Conservation (phyloP, 768 basidiomycete genomes). For the Mrakia frigida region DNA sequence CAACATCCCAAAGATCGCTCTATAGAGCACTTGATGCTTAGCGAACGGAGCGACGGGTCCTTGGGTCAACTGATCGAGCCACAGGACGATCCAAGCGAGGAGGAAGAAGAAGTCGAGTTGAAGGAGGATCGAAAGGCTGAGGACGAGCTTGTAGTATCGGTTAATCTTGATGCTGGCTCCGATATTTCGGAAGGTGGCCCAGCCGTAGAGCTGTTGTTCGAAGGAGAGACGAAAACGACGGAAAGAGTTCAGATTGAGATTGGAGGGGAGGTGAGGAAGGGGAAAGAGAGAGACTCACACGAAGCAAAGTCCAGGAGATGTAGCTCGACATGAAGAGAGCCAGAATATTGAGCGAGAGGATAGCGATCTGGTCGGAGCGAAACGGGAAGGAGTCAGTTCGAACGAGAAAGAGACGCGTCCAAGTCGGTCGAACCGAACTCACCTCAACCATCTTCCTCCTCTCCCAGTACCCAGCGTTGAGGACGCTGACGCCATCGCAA, state of each 20-base stretch:
- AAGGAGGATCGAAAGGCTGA: conserved; percentile 63
- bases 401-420: too few species aligned
- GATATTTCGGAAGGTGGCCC: conserved; percentile 83
- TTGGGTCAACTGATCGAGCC: conserved; percentile 71
- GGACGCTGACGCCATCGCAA: conserved; percentile 55
- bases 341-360: conserved; percentile 58
- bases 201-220: conserved; percentile 59
- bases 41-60: conserved; percentile 58
- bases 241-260: background rate
- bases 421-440: background rate
- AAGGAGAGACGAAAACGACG: background rate
- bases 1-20: conserved; percentile 54
- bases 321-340: conserved; percentile 59
- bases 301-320: conserved; percentile 68
- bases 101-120: conserved; percentile 78
- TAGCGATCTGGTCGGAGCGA: conserved; percentile 47
- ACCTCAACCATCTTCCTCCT: conserved; percentile 48
- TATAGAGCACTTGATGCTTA: conserved; percentile 51
- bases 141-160: conserved; percentile 64
- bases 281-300: conserved; percentile 48
- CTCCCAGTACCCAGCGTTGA: conserved; percentile 60
- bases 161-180: conserved; percentile 70
- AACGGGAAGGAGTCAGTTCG: background rate
- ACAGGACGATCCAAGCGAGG: conserved; percentile 60
- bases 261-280: background rate